phyloP scores from a whole-genome alignment of 2,329 filamentous ascomycete genomes.

The Aureobasidium namibiae region DNA sequence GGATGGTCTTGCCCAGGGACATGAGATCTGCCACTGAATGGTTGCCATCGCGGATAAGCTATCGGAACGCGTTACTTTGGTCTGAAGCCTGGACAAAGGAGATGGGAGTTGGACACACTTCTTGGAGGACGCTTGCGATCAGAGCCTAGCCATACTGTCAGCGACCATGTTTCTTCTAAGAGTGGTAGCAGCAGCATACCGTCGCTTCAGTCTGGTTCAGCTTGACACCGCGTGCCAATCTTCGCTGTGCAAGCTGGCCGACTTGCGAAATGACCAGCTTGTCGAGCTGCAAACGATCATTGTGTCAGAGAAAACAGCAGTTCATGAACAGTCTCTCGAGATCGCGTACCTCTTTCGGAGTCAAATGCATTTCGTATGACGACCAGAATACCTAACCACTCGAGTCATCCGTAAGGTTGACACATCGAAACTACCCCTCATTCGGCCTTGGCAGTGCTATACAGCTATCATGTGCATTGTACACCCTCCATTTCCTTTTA shows the following conservation, averaged over 20 bases:
- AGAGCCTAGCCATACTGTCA: conserved; percentile 52
- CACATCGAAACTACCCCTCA: conserved; percentile 9
- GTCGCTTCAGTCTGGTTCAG: conserved; percentile 86
- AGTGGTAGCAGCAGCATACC: conserved; percentile 40
- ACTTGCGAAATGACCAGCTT: conserved; percentile 91
- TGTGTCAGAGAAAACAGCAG: neutral
- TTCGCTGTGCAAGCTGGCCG: conserved; percentile 76
- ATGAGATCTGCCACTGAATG: conserved; percentile 91
- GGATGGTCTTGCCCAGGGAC: conserved; percentile 81
- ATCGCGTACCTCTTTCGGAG: conserved; percentile 26
- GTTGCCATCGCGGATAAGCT: conserved; percentile 91
- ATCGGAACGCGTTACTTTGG: conserved; percentile 14
- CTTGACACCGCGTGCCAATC: conserved; percentile 78
- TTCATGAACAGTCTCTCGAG: neutral
- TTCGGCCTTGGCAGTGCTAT: neutral
- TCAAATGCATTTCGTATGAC: conserved; percentile 26
- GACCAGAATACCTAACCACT: neutral
- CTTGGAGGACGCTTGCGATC: conserved; percentile 83
- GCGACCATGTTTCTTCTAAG: neutral
- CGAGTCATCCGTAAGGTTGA: conserved; percentile 3
- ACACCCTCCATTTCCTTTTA: neutral
- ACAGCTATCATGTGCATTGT: too few species aligned
- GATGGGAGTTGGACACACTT: conserved; percentile 41
- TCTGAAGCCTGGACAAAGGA: neutral
- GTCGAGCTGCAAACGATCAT: conserved; percentile 58